phyloP scores from a whole-genome alignment of 1,139 yeast genomes.

The Arxiozyma bovina region DNA sequence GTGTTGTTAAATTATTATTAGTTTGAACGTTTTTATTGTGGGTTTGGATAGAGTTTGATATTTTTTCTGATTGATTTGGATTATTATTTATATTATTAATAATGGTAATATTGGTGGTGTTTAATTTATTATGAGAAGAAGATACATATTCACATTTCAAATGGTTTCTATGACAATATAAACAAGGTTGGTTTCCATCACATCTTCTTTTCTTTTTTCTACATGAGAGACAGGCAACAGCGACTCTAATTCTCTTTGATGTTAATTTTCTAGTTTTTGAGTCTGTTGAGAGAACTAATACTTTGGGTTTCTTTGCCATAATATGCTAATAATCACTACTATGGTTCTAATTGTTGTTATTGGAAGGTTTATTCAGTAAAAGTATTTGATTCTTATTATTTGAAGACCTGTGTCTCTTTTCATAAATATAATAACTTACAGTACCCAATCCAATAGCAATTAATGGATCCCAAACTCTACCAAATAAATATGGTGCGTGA shows the following conservation, averaged over 20 bases:
- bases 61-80: background rate
- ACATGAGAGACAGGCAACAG: slow-evolving; percentile 80
- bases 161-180: slow-evolving; percentile 73
- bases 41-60: background rate
- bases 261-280: slow-evolving; percentile 18
- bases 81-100: background rate
- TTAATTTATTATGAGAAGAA: background rate
- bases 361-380: background rate
- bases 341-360: background rate
- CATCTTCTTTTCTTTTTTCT: slow-evolving; percentile 74
- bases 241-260: slow-evolving; percentile 58
- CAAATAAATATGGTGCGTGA: slow-evolving; percentile 8
- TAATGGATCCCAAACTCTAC: slow-evolving; percentile 9
- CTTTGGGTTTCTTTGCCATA: slow-evolving; percentile 13
- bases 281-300: slow-evolving; percentile 22
- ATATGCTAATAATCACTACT: background rate
- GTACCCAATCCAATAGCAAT: slow-evolving; percentile 11
- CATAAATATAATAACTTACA: slow-evolving; percentile 9
- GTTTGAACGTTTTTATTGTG: background rate
- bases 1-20: too few species aligned
- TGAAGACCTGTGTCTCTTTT: slow-evolving; percentile 6
- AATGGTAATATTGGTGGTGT: background rate
- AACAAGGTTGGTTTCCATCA: slow-evolving; percentile 81
- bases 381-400: slow-evolving; percentile 4
- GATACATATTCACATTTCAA: slow-evolving; percentile 52